Base-by-base conservation (phyloP, 495 filamentous ascomycete species). In the Parathielavia hyrcaniae region DNA sequence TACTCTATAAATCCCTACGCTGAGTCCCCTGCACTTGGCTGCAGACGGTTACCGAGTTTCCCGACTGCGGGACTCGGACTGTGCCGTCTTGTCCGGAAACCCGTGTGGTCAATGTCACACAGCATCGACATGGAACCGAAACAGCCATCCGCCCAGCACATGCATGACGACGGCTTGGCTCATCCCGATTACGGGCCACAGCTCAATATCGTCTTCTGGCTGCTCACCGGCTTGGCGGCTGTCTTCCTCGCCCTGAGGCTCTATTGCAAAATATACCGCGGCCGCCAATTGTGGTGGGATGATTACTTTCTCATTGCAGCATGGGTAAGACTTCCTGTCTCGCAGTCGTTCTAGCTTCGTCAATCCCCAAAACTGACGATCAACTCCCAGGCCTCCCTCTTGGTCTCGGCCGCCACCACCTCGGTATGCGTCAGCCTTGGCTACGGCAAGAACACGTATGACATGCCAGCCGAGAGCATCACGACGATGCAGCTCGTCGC, bases 161-260 rank as follows among this genome's bases (percentile, higher is more conserved):
- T 17, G 40, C 23, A 54, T 11, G 50, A 54, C 23, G 51, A 54
- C 23, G 51, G 52, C 20, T 36, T 63, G 22, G 17, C 55, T n/a
- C 65, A 68, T 48, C 41, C 55, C 30, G 58, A 68, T 35, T 50
- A 58, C 0, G 70, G 68, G 8, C 65, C 64, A 35, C 52, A 63
- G 30, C 59, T 72, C 59, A 72, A 72, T 46, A 55, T 63, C 55
- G 60, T 69, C 47, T 68, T 73, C 49, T 75, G 73, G 73, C 20
- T 59, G 11, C 61, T 75, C 17, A 65, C 59, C 9, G 40, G 35
- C 34, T 36, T 71, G 35, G 63, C 73, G 11, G n/a, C 50, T 5
- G 35, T 53, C 7, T 67, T 72, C 36, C 47, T 72, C 14, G 22
- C 32, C 10, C 57, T 70, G 34, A 55, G 68, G 8, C 1, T 72